Base-by-base conservation (phyloP, 2,329 filamentous ascomycete genomes). In the Ophiostoma tasmaniense region DNA sequence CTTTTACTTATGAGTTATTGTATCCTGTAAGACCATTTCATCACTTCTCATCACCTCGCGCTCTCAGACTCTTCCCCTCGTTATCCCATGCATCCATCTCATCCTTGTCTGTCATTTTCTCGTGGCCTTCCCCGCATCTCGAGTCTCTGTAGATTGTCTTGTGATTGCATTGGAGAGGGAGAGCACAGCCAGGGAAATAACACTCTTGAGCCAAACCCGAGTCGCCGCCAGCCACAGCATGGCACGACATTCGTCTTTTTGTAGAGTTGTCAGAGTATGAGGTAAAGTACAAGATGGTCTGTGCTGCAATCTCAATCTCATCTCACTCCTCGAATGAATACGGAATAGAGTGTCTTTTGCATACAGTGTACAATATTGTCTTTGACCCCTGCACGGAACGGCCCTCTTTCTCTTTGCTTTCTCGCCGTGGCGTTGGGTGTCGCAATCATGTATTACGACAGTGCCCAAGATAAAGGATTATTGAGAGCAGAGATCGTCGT, bases 51-150 rank as follows among this genome's bases (percentile, higher is more conserved):
- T 59, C 52, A 28, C 13, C 14, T 59, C 25, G 37, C 8, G 37
- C 37, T 11, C 37, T 39, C 37, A 39, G 37, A 39, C 37, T 35
- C 52, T 30, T 30, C 25, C 25, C 55, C 55, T 61, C 55, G 25
- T 61, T 30, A 59, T 30, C 55, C 55, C 55, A 30, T 61, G 30
- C 55, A n/a, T 17, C 55, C 25, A 22, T 28, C 22, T 55, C 50
- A 61, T 20, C 55, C 55, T 61, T 30, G 55, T 30, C 55, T 61
- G 55, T 61, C 55, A 61, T 30, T 55, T 61, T 61, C 55, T 61
- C 25, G 25, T 30, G 14, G 25, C 20, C 25, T 61, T 61, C 55
- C 55, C 55, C 55, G 55, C 55, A 61, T 61, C 55, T 55, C 50
- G 42, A 45, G 22, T 25, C 22, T 55, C 17, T 50, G 45, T 20